Base-by-base conservation (phyloP, 2,329 filamentous ascomycete genomes). In the Rhytidhysteron rufulum region DNA sequence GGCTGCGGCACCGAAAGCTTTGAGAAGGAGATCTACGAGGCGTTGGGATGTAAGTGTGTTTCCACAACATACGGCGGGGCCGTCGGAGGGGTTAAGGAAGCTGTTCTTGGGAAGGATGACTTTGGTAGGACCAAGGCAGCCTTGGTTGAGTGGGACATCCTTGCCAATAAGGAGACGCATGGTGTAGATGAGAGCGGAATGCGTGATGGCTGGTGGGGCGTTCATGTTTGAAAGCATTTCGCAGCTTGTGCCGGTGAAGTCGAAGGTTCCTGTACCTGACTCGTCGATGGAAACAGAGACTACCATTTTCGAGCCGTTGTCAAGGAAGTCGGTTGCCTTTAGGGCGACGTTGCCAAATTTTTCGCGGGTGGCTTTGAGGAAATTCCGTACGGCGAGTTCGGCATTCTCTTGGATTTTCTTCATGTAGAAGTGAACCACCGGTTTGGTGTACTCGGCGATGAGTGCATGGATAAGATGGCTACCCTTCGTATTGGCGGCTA, bases 401-500 rank as follows among this genome's bases (percentile, higher is more conserved):
- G 65, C 63, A 33, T 57, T 66, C 4, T 44, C 34, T 13, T 62
- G 54, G 45, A 71, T 71, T 2, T 54, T 62, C 19, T 60, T 40
- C 68, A 70, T 71, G 44, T 70, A 67, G 21, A 64, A 48, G 30
- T 70, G 65, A 1, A 70, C 66, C 0, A 56, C 53, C 2, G 50
- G 45, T 15, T 58, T 50, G 1, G 48, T 54, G 30, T 60, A 62
- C 27, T 70, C 67, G 3, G 54, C 35, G 20, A 69, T 63, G 2
- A 71, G 42, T 1, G 43, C 53, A 4, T 53, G 47, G 7, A 72
- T 58, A 8, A 72, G 47, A 2, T 49, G 44, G 11, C 58, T 61
- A 15, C 60, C 62, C 30, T 56, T 59, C 11, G 56, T 49, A 36
- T 66, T 66, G 0, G 63, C 55, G 0, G 62, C 53, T 8, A 66